Base-by-base conservation (phyloP, 495 filamentous ascomycete genomes). In the Daldinia grandis region DNA sequence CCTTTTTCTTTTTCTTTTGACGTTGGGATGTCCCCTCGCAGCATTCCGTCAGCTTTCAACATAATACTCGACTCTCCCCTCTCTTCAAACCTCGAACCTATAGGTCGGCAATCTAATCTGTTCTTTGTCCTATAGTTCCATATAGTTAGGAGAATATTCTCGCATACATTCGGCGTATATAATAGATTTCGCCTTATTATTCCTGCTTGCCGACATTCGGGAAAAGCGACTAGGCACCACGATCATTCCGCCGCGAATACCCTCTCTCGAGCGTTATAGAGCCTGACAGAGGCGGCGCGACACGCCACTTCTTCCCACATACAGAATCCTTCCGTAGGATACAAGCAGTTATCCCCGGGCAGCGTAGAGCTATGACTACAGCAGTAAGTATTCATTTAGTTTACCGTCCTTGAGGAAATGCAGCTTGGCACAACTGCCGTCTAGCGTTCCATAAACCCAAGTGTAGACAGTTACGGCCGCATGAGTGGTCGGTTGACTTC, bases 91-190 rank as follows among this genome's bases (percentile, higher is more conserved):
- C 5, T 15, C 28, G 17, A 38, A 24, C 55, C 35, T 57, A 35
- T 53, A 58, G 60, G 25, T 47, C 38, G 15, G 54, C 5, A 60
- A 49, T 49, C 69, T 68, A 64, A 68, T 47, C 12, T 57, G 12
- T 21, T 27, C 64, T 67, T 68, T 68, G 64, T 72, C 50, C 53
- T 58, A 37, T 15, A 72, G 51, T 60, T 56, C 10, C 59, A 64
- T 63, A 62, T 56, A 64, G 27, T 25, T 62, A 68, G 38, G 31
- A 49, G 38, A 66, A 59, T 17, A 19, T 58, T 60, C 57, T 65
- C 56, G 65, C 64, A 72, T 68, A 63, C 49, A 56, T 68, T 64
- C 31, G 21, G 27, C 58, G 37, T 72, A 72, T 72, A 72, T 72
- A 72, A 57, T 68, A 72, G 60, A 57, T 38, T 47, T 56, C 56